Base-by-base conservation (phyloP, 768 basidiomycete species). In the Rhodotorula paludigena region DNA sequence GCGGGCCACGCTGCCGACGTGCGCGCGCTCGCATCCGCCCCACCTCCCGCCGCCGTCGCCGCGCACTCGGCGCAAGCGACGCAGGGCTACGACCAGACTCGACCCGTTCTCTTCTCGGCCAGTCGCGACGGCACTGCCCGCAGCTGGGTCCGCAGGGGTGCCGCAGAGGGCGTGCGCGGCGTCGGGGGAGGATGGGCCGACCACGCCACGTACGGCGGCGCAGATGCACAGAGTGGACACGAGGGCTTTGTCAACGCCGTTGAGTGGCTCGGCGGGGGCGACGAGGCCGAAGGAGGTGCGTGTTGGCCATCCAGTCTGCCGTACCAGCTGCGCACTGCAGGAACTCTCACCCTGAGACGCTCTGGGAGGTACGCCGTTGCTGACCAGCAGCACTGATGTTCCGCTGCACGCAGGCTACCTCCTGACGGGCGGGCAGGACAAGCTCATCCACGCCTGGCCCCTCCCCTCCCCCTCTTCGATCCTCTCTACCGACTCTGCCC, bases 361-460 rank as follows among this genome's bases (percentile, higher is more conserved):
- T 42, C 11, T 30, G n/a, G n/a, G n/a, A n/a, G n/a, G n/a, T n/a
- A n/a, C n/a, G n/a, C n/a, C n/a, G n/a, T n/a, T n/a, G n/a, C n/a
- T n/a, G n/a, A n/a, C n/a, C n/a, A n/a, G n/a, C n/a, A n/a, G n/a
- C n/a, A 14, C n/a, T n/a, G 25, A 61, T 35, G n/a, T 20, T 11
- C 20, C 15, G 7, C 45, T 36, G 14, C 28, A 20, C 12, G 18
- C 74, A 92, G 93, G 90, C 45, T 92, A 85, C 76, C 85, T 86
- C 71, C 85, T 92, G 15, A 87, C 91, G 16, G 94, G 90, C 23
- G 90, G 91, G 0, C 90, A 93, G 78, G 93, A 96, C 76, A 85
- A 86, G 30, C 83, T 92, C 48, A 85, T 98, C 79, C 90, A 92
- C 71, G 81, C 92, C 23, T 98, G 76, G 72, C 75, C 72, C 0